Conservation (phyloP, 163 green algal genomes). For the Prototheca cutis region DNA sequence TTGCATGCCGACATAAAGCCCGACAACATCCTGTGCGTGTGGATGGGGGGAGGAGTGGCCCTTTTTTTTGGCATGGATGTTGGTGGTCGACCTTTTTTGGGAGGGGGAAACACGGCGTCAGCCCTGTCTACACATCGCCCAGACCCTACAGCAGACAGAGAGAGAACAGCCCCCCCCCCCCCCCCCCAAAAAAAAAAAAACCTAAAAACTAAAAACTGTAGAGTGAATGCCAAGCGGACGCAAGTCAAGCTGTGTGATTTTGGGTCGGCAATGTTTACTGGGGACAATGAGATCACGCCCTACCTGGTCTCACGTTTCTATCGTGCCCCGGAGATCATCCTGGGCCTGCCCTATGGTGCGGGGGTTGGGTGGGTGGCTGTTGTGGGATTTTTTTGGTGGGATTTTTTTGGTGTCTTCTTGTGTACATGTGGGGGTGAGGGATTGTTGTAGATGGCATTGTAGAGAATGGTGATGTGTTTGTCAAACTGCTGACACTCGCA, state of each 20-base stretch:
- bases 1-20: constrained; percentile 95
- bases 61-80: not conserved
- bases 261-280: constrained; percentile 82
- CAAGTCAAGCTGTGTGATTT: constrained; percentile 73
- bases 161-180: no score
- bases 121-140: no score
- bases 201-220: no score
- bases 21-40: constrained; percentile 88
- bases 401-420: not conserved
- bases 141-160: no score
- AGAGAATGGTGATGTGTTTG: no score
- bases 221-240: constrained; percentile 60
- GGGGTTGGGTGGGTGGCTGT: no score
- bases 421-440: not conserved
- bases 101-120: not conserved
- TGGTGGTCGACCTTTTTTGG: no score
- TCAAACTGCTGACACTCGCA: no score
- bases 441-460: no score
- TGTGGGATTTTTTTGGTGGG: no score
- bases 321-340: constrained; percentile 75
- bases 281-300: constrained; percentile 91
- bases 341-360: constrained; percentile 78
- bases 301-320: constrained; percentile 98
- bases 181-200: no score
- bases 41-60: not conserved